Conservation (phyloP, 106 monocot genomes). For the Cymbidium sinense region DNA sequence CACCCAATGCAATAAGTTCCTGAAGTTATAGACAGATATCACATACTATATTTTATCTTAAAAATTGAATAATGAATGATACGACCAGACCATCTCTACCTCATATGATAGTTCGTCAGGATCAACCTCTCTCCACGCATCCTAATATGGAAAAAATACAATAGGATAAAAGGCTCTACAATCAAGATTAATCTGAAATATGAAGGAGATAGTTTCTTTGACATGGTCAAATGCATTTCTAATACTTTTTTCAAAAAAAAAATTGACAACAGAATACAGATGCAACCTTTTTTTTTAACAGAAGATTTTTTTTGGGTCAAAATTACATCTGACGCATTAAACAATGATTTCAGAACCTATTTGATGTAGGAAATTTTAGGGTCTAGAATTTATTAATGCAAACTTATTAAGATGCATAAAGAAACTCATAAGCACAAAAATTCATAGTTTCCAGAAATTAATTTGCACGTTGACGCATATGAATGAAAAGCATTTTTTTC, state of each 20-base stretch:
- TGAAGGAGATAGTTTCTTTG: background rate
- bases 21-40: constrained; percentile 13
- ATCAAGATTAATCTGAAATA: background rate
- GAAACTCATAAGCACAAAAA: background rate
- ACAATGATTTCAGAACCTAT: background rate
- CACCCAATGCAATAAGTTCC: constrained; percentile 91
- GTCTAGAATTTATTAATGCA: background rate
- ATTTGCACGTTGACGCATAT: background rate
- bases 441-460: background rate
- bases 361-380: background rate
- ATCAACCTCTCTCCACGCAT: constrained; percentile 90
- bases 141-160: constrained; percentile 26
- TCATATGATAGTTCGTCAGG: constrained; percentile 95
- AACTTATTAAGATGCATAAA: background rate
- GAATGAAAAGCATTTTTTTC: background rate
- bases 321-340: background rate
- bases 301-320: background rate
- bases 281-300: background rate
- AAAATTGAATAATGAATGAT: background rate
- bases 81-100: constrained; percentile 22
- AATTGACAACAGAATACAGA: background rate
- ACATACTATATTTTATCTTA: background rate
- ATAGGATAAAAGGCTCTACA: background rate
- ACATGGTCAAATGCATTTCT: background rate
- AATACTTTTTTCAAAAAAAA: background rate